Percentiles rank a stretch among this genome's conserved stretches.
Evolutionary conservation across 305 asterid genomes (phyloP).

Genomic region (Fraxinus baroniana): DNA sequence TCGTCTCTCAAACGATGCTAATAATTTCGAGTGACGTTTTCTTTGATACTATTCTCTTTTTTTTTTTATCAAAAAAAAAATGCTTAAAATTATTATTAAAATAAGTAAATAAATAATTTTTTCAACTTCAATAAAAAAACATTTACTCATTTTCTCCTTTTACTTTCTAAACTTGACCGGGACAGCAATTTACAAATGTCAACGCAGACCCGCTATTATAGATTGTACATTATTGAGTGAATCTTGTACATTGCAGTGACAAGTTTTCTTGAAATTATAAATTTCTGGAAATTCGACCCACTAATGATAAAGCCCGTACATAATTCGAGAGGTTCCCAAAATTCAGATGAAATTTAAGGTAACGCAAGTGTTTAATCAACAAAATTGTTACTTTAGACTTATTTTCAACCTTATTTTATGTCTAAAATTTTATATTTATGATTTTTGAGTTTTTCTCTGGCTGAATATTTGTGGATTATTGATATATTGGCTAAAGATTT

Average conservation of each 20-base stretch:
- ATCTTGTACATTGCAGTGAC: background rate
- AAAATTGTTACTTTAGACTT: background rate
- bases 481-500: background rate
- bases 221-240: background rate
- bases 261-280: background rate
- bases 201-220: background rate
- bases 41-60: background rate
- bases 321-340: background rate
- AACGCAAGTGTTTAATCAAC: background rate
- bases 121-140: background rate
- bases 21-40: background rate
- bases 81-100: background rate
- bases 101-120: background rate
- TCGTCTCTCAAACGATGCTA: background rate
- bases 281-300: background rate
- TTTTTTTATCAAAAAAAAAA: no score
- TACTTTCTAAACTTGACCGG: background rate
- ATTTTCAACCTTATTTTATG: background rate
- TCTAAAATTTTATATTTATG: background rate
- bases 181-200: background rate
- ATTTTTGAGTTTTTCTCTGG: background rate
- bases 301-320: background rate
- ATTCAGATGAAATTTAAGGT: background rate
- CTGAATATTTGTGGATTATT: background rate
- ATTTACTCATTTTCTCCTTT: background rate